Conservation (phyloP, 371 early-diverging fungal species). For the Basidiobolus meristosporus region DNA sequence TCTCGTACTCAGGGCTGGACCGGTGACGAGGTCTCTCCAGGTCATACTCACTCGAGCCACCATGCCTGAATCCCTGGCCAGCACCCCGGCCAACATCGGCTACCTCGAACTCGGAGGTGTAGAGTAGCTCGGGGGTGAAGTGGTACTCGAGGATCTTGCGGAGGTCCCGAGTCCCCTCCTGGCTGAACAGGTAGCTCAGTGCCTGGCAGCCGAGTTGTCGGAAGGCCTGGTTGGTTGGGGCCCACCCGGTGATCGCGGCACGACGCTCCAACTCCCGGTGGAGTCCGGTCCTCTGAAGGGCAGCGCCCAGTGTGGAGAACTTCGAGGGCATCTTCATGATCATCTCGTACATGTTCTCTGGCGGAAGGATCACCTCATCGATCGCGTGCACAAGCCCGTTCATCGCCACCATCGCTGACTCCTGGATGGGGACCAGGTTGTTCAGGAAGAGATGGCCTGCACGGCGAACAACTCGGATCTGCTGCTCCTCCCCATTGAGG, state of each 20-base stretch:
- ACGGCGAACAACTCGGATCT: no score
- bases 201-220: neutral
- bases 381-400: no score
- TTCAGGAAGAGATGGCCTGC: no score
- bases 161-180: neutral
- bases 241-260: neutral
- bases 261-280: neutral
- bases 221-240: neutral
- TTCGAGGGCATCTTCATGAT: neutral
- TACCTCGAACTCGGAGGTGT: neutral
- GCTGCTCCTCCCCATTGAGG: no score
- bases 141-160: neutral
- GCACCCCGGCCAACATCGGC: no score
- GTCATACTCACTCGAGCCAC: no score
- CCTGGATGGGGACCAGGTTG: no score
- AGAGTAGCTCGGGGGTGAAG: neutral
- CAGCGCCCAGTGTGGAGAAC: neutral
- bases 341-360: neutral
- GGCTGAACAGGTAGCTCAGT: neutral
- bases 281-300: neutral
- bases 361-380: no score
- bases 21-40: no score
- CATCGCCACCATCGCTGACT: no score
- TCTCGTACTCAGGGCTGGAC: no score
- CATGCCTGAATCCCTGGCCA: no score